These are phyloP conservation scores for Lactarius trivialis DNA, from an alignment of 768 basidiomycete species.

Conservation along the genomic window DNA sequence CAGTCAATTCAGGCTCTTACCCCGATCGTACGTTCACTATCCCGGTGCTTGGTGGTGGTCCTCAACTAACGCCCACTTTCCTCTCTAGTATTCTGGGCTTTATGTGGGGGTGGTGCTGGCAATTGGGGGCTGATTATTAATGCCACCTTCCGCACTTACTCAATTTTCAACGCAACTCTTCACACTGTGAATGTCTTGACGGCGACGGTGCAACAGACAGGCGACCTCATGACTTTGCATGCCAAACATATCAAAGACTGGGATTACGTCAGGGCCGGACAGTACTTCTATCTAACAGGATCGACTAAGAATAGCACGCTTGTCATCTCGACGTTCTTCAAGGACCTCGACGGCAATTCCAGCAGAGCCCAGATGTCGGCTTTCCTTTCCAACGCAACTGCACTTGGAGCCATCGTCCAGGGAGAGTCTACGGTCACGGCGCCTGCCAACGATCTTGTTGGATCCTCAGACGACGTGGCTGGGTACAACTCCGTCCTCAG, in stretches of 20 bases:
- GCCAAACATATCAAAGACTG: slow-evolving; percentile 15
- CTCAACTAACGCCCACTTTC: background rate
- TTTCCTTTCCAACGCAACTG: slow-evolving; percentile 13
- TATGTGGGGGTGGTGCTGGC: slow-evolving; percentile 26
- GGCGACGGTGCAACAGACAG: slow-evolving; percentile 34
- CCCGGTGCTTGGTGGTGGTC: background rate
- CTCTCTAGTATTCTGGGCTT: slow-evolving; percentile 24
- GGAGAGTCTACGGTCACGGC: slow-evolving; percentile 6
- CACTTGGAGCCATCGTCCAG: slow-evolving; percentile 22
- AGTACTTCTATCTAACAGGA: slow-evolving; percentile 30
- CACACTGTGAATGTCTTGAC: slow-evolving; percentile 28
- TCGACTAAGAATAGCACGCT: slow-evolving; percentile 6
- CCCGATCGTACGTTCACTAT: slow-evolving; percentile 10
- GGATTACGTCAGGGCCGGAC: background rate
- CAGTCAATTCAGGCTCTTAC: slow-evolving; percentile 1
- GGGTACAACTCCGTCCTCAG: slow-evolving; percentile 14
- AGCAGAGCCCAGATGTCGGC: slow-evolving; percentile 12
- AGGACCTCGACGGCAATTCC: slow-evolving; percentile 21
- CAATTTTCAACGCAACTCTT: slow-evolving; percentile 30
- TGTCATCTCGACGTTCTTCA: slow-evolving; percentile 22
- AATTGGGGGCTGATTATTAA: slow-evolving; percentile 36
- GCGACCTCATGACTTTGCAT: slow-evolving; percentile 30
- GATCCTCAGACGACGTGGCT: slow-evolving; percentile 11
- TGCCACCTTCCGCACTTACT: slow-evolving; percentile 32
- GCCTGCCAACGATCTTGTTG: slow-evolving; percentile 6